These are phyloP conservation scores for Clarireedia monteithiana DNA, from an alignment of 2,329 filamentous ascomycete species.

Conservation along the genomic window DNA sequence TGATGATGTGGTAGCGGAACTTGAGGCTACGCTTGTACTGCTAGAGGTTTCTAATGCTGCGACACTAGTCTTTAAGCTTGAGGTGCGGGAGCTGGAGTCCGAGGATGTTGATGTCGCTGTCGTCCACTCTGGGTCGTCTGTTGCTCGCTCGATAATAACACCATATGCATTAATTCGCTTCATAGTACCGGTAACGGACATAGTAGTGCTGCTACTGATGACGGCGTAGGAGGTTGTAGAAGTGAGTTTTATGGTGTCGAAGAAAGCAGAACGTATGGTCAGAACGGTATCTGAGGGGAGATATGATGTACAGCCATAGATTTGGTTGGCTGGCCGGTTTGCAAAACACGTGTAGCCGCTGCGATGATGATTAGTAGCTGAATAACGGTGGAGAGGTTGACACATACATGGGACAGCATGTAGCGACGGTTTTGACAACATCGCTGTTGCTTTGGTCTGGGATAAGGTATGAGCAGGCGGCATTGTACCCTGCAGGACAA, in stretches of 20 bases:
- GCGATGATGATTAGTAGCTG: not conserved
- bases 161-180: not conserved
- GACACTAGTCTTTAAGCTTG: not conserved
- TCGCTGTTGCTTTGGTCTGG: not conserved
- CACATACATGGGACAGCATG: constrained; percentile 5
- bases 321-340: not conserved
- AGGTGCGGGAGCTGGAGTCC: not conserved
- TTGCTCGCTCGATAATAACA: constrained; percentile 2
- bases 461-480: constrained; percentile 1
- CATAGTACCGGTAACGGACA: not conserved
- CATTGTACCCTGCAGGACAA: not conserved
- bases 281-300: not conserved
- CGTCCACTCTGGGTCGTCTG: not conserved
- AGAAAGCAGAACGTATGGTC: not conserved
- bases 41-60: not conserved
- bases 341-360: constrained; percentile 3
- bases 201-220: not conserved
- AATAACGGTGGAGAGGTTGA: not conserved
- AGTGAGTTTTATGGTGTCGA: not conserved
- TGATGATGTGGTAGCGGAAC: not conserved
- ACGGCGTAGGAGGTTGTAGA: not conserved
- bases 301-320: constrained; percentile 3
- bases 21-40: not conserved
- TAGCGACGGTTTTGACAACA: not conserved
- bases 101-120: not conserved